Conservation (phyloP, 2,329 filamentous ascomycete species). For the Rhytidhysteron rufulum region DNA sequence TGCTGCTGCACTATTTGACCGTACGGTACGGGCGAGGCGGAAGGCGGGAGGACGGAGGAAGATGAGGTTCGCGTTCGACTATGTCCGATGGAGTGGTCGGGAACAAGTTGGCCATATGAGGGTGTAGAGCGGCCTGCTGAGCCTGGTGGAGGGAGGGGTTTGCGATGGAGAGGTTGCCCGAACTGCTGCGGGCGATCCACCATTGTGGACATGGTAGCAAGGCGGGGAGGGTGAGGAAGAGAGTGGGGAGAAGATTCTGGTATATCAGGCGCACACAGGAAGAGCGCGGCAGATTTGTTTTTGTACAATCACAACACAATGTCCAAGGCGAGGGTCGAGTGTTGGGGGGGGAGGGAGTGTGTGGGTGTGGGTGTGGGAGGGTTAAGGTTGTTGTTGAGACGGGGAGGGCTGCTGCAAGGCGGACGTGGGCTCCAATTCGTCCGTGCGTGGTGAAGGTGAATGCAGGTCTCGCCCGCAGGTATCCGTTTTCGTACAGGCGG, state of each 20-base stretch:
- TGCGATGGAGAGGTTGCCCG: conserved; percentile 16
- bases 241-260: neutral
- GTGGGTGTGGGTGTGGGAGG: neutral
- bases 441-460: too few species aligned
- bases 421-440: too few species aligned
- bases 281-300: neutral
- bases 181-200: conserved; percentile 7
- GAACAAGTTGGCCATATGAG: conserved; percentile 11
- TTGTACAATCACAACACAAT: too few species aligned
- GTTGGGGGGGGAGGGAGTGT: conserved; percentile 5
- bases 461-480: neutral
- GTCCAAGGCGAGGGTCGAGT: neutral
- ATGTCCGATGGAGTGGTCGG: conserved; percentile 24
- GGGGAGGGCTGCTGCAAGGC: neutral
- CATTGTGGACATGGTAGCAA: conserved; percentile 10
- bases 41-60: conserved; percentile 29
- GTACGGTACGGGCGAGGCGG: conserved; percentile 13
- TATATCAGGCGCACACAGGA: neutral
- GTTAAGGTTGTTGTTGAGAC: neutral
- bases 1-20: conserved; percentile 12
- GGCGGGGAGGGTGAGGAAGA: neutral
- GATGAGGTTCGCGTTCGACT: conserved; percentile 35
- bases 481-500: neutral
- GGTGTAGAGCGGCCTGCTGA: conserved; percentile 7
- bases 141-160: conserved; percentile 14